Percentiles rank a stretch among this genome's conserved stretches.
Conservation (phyloP, 2,329 filamentous ascomycete species). For the Chrysosphaeria jannelii region DNA sequence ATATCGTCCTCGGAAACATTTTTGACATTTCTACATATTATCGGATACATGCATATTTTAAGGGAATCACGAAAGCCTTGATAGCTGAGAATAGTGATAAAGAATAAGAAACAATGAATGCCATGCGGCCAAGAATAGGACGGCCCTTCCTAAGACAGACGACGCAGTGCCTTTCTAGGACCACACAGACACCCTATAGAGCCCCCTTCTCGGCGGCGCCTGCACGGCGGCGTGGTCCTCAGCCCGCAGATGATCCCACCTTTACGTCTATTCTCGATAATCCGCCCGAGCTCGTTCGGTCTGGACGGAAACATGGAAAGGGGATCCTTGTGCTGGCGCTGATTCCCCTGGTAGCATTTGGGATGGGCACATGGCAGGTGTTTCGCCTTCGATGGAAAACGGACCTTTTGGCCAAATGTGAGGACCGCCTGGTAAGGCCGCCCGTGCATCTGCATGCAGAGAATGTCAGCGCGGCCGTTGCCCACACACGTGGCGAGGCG, state of each 20-base stretch:
- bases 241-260: slow-evolving; percentile 40
- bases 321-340: slow-evolving; percentile 56
- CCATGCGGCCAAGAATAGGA: no score
- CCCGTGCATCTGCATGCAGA: slow-evolving; percentile 57
- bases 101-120: no score
- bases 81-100: no score
- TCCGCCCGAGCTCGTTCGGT: slow-evolving; percentile 50
- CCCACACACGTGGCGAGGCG: slow-evolving; percentile 13
- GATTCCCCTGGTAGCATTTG: slow-evolving; percentile 76
- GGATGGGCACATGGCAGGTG: slow-evolving; percentile 83
- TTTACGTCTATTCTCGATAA: slow-evolving; percentile 74
- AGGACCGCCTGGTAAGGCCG: slow-evolving; percentile 64
- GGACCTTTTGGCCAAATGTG: slow-evolving; percentile 65
- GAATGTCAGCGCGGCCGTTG: slow-evolving; percentile 47
- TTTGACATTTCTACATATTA: no score
- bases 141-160: no score
- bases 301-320: slow-evolving; percentile 41
- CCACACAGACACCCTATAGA: no score
- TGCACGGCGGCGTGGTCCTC: no score
- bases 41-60: no score
- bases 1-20: no score
- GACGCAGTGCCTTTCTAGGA: no score
- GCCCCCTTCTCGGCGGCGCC: no score
- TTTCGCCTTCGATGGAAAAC: slow-evolving; percentile 84
- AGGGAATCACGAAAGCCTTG: no score